Base-by-base conservation (phyloP, 2,329 filamentous ascomycete species). In the Epichloe festucae region DNA sequence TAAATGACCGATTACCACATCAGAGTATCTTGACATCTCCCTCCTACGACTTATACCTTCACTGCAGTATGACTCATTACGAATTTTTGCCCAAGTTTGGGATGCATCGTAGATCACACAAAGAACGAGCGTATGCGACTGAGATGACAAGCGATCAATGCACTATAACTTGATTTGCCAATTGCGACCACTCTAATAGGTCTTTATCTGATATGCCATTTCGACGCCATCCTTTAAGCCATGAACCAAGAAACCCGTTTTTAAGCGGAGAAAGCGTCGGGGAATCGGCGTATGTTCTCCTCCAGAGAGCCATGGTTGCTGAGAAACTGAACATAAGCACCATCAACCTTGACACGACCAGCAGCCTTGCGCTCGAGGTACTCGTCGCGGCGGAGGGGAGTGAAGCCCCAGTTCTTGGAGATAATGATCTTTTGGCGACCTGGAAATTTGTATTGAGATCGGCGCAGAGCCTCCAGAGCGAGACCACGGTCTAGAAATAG, bases 341-440 rank as follows among this genome's bases (percentile, higher is more conserved):
- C 93, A 67, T 98, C 93, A 65, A 94, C 86, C 81, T 91, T 88
- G 77, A 98, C 85, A 71, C 83, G 85, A 71, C 93, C 93, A 67
- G 85, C 86, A 70, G 89, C 81, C 83, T 95, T 94, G 79, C 91
- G 87, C 75, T 89, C 82, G 70, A 95, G 79, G 79, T 97, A 98
- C 75, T 98, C 93, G 65, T 97, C 93, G 66, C 93, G 90, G 69
- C 89, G 86, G 67, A 98, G 88, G 90, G 88, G 90, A 58, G 93
- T 98, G 87, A 98, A 98, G 65, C 93, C 93, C 93, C 93, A 98
- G 85, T 98, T 98, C 89, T 97, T 98, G 81, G 87, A 94, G 78
- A 97, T 85, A 69, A 98, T 96, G 79, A 98, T 97, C 89, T 98
- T 98, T 84, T 98, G 93, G 78, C 93, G 91, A 75, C 93, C 93